These are phyloP conservation scores for Jatropha curcas DNA, from an alignment of 345 rosid genomes.

Conservation along the genomic window DNA sequence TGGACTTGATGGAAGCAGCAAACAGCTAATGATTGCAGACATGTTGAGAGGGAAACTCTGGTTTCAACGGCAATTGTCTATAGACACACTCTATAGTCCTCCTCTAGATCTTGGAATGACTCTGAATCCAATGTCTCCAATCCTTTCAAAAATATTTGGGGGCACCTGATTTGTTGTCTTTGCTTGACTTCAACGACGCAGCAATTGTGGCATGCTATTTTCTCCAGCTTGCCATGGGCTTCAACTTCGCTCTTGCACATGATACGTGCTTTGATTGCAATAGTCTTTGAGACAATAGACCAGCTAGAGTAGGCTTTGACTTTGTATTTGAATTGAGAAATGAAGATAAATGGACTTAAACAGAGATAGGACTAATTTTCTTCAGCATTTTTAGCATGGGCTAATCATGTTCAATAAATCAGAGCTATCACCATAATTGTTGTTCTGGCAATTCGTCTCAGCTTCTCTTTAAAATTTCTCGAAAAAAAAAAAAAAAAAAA, in stretches of 20 bases:
- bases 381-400: slow-evolving; percentile 8
- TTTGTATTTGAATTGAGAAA: slow-evolving; percentile 16
- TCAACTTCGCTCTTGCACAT: slow-evolving; percentile 5
- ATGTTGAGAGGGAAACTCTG: slow-evolving; percentile 12
- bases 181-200: slow-evolving; percentile 10
- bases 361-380: slow-evolving; percentile 5
- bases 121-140: slow-evolving; percentile 11
- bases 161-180: slow-evolving; percentile 1
- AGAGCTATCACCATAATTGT: background rate
- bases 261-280: slow-evolving; percentile 13
- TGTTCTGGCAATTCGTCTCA: background rate
- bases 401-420: background rate
- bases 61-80: background rate
- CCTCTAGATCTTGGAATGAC: slow-evolving; percentile 1
- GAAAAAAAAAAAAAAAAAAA: no score
- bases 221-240: slow-evolving; percentile 7
- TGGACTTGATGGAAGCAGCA: background rate
- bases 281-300: slow-evolving; percentile 22
- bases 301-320: slow-evolving; percentile 15
- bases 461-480: background rate
- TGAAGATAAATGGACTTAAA: slow-evolving; percentile 23
- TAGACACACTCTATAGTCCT: slow-evolving; percentile 11
- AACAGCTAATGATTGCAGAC: background rate
- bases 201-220: slow-evolving; percentile 13
- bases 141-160: background rate